phyloP scores from a whole-genome alignment of 106 monocot genomes.

The Posidonia australis region DNA sequence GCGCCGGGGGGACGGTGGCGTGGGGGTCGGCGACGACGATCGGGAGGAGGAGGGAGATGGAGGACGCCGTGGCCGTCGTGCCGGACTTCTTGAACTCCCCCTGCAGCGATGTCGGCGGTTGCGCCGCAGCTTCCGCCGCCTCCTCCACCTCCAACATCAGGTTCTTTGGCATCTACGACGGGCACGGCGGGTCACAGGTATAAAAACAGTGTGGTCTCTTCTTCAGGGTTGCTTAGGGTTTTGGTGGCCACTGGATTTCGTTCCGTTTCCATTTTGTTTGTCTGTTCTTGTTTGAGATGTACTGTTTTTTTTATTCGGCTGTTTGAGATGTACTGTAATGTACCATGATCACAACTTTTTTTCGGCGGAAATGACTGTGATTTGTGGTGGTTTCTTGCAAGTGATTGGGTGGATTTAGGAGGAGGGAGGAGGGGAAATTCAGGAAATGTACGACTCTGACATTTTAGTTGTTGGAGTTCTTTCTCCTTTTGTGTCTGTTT shows the following conservation, averaged over 20 bases:
- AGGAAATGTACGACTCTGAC: no score
- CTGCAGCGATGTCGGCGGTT: constrained; percentile 28
- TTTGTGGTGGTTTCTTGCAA: no score
- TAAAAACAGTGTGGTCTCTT: background rate
- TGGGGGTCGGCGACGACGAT: constrained; percentile 24
- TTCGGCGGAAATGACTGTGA: no score
- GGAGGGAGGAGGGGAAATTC: no score
- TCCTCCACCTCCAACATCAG: background rate
- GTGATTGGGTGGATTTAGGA: no score
- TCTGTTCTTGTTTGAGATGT: no score
- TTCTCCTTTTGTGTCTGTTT: no score
- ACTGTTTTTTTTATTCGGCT: no score
- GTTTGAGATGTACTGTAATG: no score
- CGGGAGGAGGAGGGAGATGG: constrained; percentile 18
- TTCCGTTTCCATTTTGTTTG: background rate
- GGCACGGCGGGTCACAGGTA: constrained; percentile 24
- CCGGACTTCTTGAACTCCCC: constrained; percentile 23
- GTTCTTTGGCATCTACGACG: constrained; percentile 28
- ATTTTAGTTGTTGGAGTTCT: no score
- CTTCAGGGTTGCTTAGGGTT: background rate
- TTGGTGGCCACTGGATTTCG: no score
- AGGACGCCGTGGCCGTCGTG: constrained; percentile 18
- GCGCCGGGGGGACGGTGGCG: constrained; percentile 7
- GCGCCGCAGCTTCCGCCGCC: background rate
- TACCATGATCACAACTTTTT: no score